These are phyloP conservation scores for Pochonia chlamydosporia DNA, from an alignment of 2,329 filamentous ascomycete genomes.

Conservation along the genomic window DNA sequence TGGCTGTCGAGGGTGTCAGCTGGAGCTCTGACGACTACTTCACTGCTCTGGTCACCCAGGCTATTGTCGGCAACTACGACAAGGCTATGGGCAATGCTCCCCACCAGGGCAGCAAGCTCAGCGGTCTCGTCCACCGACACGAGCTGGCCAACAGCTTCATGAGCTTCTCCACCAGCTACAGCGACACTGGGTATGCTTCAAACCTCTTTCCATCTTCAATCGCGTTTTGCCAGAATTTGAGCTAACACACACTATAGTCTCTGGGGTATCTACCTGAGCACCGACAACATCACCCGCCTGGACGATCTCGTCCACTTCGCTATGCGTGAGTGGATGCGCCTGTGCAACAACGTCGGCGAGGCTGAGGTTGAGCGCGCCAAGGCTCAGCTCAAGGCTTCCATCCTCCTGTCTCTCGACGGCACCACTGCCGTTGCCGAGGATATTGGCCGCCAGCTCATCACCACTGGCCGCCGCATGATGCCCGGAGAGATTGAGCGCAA, in stretches of 20 bases:
- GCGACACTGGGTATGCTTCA: slow-evolving; percentile 82
- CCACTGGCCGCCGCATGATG: slow-evolving; percentile 84
- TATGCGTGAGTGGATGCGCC: slow-evolving; percentile 94
- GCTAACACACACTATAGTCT: slow-evolving; percentile 54
- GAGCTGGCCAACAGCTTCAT: slow-evolving; percentile 99
- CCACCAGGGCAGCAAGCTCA: slow-evolving; percentile 97
- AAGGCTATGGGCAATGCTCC: slow-evolving; percentile 96
- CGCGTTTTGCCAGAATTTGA: not conserved
- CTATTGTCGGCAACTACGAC: slow-evolving; percentile 99
- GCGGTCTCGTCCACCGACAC: slow-evolving; percentile 88
- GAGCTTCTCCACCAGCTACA: slow-evolving; percentile 99
- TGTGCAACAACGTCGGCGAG: slow-evolving; percentile 80
- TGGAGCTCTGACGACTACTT: slow-evolving; percentile 99
- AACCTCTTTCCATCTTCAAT: not conserved
- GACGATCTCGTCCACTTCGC: slow-evolving; percentile 98
- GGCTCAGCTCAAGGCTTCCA: slow-evolving; percentile 97
- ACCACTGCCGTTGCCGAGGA: slow-evolving; percentile 97
- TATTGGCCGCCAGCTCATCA: slow-evolving; percentile 97
- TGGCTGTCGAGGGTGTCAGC: slow-evolving; percentile 98
- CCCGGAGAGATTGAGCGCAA: slow-evolving; percentile 92
- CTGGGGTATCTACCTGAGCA: slow-evolving; percentile 98
- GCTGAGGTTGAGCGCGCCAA: slow-evolving; percentile 97
- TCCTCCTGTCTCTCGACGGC: slow-evolving; percentile 93
- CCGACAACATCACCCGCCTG: slow-evolving; percentile 78
- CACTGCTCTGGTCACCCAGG: slow-evolving; percentile 93